phyloP scores from a whole-genome alignment of 2,329 filamentous ascomycete species.

The Myriosclerotinia duriaeana region DNA sequence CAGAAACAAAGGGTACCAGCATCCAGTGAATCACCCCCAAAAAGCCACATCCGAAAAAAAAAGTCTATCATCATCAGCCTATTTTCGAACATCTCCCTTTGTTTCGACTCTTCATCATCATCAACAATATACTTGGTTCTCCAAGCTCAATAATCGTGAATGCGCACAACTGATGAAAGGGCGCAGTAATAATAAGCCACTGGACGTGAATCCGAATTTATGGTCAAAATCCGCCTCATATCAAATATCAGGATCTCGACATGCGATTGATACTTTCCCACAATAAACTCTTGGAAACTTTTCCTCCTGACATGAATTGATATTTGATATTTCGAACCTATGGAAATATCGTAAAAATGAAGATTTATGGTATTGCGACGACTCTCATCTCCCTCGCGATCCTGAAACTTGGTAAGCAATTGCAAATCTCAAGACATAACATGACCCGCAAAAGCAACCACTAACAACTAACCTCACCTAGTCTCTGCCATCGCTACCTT shows the following conservation, averaged over 20 bases:
- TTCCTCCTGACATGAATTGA: neutral
- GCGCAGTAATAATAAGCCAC: neutral
- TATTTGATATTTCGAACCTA: neutral
- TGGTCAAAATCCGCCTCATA: neutral
- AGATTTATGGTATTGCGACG: neutral
- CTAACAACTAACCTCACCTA: neutral
- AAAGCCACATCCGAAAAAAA: neutral
- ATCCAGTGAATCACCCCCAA: neutral
- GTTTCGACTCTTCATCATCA: neutral
- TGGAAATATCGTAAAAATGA: constrained; percentile 1
- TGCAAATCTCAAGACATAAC: neutral
- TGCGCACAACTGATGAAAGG: neutral
- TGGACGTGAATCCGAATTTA: neutral
- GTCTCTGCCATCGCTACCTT: constrained; percentile 1
- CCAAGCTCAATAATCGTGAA: neutral
- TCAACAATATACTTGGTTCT: neutral
- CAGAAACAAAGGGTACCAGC: neutral
- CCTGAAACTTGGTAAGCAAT: neutral
- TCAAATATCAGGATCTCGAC: neutral
- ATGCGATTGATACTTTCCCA: neutral
- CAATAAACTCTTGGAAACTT: neutral
- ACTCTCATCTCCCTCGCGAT: neutral
- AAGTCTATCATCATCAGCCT: neutral
- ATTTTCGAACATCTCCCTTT: neutral
- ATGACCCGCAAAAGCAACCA: neutral